Evolutionary conservation across 441 rosid species (phyloP).

Genomic region (Gossypium lobatum): DNA sequence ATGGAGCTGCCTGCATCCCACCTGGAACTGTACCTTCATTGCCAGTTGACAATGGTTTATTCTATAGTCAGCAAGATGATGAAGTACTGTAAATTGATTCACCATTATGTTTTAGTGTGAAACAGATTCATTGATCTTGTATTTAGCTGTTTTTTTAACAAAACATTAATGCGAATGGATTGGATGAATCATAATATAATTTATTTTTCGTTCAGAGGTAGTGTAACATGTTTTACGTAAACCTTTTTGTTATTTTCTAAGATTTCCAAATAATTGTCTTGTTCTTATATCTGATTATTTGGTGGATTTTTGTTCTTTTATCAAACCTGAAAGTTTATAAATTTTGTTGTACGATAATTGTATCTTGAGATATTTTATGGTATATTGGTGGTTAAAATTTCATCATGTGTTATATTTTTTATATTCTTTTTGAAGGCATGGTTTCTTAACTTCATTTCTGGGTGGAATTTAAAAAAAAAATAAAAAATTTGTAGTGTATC

Average conservation of each 20-base stretch:
- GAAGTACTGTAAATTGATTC: constrained; percentile 45
- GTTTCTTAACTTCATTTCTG: too few relatives aligned
- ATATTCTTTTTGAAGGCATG: too few relatives aligned
- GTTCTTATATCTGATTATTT: neutral
- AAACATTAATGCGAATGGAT: neutral
- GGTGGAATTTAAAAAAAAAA: too few relatives aligned
- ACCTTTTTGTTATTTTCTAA: neutral
- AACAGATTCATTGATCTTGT: neutral
- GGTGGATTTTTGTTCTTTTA: neutral
- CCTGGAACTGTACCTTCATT: constrained; percentile 94
- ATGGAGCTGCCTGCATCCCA: constrained; percentile 85
- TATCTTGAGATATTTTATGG: too few relatives aligned
- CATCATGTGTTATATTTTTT: too few relatives aligned
- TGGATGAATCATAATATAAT: neutral
- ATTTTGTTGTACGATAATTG: too few relatives aligned
- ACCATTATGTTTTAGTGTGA: neutral
- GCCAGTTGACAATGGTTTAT: constrained; percentile 52
- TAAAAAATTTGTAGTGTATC: too few relatives aligned
- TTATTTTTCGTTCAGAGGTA: neutral
- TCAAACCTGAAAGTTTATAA: neutral
- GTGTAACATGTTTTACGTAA: neutral
- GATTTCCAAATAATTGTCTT: neutral
- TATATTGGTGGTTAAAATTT: too few relatives aligned
- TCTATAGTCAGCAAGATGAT: constrained; percentile 65
- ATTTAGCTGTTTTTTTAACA: neutral